phyloP scores from a whole-genome alignment of 805 yeast genomes.

The Komagataella pseudopastoris region DNA sequence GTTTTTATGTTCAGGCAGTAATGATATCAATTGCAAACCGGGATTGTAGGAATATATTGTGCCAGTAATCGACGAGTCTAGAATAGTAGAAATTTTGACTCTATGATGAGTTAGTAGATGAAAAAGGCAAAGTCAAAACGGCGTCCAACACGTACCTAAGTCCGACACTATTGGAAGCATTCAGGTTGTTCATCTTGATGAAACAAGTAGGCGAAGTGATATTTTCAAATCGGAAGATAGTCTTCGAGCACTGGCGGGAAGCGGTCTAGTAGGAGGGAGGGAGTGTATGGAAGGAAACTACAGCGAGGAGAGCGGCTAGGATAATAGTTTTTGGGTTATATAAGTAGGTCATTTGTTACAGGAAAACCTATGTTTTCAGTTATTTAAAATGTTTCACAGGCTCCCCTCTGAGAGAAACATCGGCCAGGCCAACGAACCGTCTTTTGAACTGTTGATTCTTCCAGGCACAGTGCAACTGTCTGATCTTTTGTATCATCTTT shows the following conservation, averaged over 20 bases:
- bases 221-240: background rate
- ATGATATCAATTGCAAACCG: slow-evolving; percentile 25
- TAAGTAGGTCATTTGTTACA: too few relatives aligned
- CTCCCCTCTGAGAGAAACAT: too few relatives aligned
- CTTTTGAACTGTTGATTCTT: background rate
- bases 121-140: background rate
- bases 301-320: background rate
- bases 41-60: slow-evolving; percentile 48
- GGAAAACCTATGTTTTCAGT: too few relatives aligned
- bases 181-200: background rate
- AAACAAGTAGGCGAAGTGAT: background rate
- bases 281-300: background rate
- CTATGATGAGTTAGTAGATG: slow-evolving; percentile 12
- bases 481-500: background rate
- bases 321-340: background rate
- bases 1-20: slow-evolving; percentile 16
- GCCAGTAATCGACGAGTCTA: slow-evolving; percentile 49
- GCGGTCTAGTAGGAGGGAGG: background rate
- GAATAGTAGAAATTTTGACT: slow-evolving; percentile 46
- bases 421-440: background rate
- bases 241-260: background rate
- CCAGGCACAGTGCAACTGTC: background rate
- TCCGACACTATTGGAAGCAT: slow-evolving; percentile 15
- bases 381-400: too few relatives aligned
- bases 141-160: slow-evolving; percentile 14